Percentiles rank a stretch among this genome's conserved stretches.
phyloP scores from a whole-genome alignment of 371 early-diverging fungal species.

The Fennellomyces sp. region DNA sequence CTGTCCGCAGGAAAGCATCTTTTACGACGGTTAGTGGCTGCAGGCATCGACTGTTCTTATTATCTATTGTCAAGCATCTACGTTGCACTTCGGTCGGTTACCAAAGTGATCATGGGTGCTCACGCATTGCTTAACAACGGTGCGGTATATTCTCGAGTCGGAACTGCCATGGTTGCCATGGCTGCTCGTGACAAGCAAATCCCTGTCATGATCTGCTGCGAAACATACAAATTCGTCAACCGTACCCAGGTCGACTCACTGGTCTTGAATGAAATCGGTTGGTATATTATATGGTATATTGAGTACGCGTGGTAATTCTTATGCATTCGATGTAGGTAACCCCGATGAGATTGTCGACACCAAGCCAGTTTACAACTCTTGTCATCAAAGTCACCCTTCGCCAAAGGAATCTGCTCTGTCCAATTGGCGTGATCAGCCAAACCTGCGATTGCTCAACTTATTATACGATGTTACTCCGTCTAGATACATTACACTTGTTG shows the following conservation, averaged over 20 bases:
- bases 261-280: conserved; percentile 94
- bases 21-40: conserved; percentile 61
- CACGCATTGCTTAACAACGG: conserved; percentile 93
- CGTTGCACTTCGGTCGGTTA: conserved; percentile 82
- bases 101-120: conserved; percentile 95
- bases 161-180: conserved; percentile 93
- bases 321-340: conserved; percentile 51
- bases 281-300: conserved; percentile 10
- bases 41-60: conserved; percentile 82
- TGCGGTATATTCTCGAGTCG: conserved; percentile 88
- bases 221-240: conserved; percentile 96
- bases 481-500: conserved; percentile 86
- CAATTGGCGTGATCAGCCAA: conserved; percentile 68
- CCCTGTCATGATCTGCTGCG: conserved; percentile 95
- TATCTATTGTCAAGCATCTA: conserved; percentile 67
- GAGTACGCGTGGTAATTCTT: no score
- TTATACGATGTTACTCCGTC: conserved; percentile 95
- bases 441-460: conserved; percentile 84
- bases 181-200: conserved; percentile 86
- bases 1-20: conserved; percentile 63
- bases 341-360: conserved; percentile 79
- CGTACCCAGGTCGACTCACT: conserved; percentile 93
- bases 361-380: conserved; percentile 37
- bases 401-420: conserved; percentile 35
- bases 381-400: conserved; percentile 17